Conservation (phyloP, 495 filamentous ascomycete genomes). For the Venustampulla echinocandica region DNA sequence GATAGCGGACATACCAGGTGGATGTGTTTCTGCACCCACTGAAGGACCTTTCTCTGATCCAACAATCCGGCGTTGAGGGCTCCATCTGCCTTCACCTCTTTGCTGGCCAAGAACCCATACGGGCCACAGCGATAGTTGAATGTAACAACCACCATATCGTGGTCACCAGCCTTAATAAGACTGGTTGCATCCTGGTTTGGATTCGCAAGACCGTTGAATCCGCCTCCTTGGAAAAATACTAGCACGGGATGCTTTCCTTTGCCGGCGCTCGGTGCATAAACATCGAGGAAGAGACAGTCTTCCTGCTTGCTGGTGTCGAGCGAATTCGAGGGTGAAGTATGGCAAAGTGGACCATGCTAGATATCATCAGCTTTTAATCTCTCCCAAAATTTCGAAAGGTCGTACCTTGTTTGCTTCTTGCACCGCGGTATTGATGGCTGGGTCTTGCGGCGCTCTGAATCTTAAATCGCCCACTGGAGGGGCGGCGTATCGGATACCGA, state of each 20-base stretch:
- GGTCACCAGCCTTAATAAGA: conserved; percentile 49
- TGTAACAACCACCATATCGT: conserved; percentile 58
- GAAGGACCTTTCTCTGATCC: conserved; percentile 57
- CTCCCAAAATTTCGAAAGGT: background rate
- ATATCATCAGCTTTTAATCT: background rate
- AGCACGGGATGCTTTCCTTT: conserved; percentile 49
- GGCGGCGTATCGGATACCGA: conserved; percentile 49
- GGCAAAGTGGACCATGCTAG: conserved; percentile 5
- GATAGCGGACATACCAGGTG: conserved; percentile 40
- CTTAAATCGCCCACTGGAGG: conserved; percentile 44
- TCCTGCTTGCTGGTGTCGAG: conserved; percentile 37
- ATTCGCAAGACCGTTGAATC: conserved; percentile 55
- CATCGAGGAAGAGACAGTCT: conserved; percentile 67
- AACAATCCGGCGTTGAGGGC: conserved; percentile 63
- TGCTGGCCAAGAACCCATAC: conserved; percentile 62
- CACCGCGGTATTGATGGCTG: background rate
- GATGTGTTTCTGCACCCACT: conserved; percentile 64
- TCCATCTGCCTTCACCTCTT: conserved; percentile 42
- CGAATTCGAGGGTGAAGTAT: conserved; percentile 1
- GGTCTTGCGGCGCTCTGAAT: conserved; percentile 36
- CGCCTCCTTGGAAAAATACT: conserved; percentile 70
- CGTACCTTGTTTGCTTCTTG: conserved; percentile 2
- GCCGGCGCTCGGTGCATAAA: conserved; percentile 51
- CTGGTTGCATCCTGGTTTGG: conserved; percentile 56
- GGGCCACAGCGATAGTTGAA: conserved; percentile 71